phyloP scores from a whole-genome alignment of 768 basidiomycete genomes.

The Suillus lakei region DNA sequence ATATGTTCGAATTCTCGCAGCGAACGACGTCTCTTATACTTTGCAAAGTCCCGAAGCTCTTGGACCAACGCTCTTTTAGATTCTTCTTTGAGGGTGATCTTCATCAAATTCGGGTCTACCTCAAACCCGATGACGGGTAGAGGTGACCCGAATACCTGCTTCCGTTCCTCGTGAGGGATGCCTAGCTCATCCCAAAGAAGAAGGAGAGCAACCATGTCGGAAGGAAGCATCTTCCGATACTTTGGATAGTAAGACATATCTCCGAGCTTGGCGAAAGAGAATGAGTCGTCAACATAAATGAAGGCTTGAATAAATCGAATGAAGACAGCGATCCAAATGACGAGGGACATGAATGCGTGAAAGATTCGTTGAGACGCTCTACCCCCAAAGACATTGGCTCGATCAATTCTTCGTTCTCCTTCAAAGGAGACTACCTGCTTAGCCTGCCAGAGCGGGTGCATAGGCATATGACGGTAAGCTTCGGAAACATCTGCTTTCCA shows the following conservation, averaged over 20 bases:
- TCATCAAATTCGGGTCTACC: conserved; percentile 28
- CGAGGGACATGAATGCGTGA: too few species aligned
- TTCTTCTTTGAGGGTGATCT: conserved; percentile 8
- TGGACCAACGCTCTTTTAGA: background rate
- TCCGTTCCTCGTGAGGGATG: conserved; percentile 42
- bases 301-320: conserved; percentile 33
- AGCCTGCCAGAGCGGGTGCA: too few species aligned
- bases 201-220: conserved; percentile 24
- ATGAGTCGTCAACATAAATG: conserved; percentile 7
- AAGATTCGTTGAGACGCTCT: too few species aligned
- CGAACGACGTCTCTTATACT: too few species aligned
- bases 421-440: too few species aligned
- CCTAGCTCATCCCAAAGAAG: conserved; percentile 44
- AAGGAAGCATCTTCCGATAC: too few species aligned
- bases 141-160: conserved; percentile 39
- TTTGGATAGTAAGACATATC: background rate
- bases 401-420: too few species aligned
- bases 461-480: too few species aligned
- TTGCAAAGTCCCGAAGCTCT: background rate
- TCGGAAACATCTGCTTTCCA: too few species aligned
- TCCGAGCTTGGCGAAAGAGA: too few species aligned
- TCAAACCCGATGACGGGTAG: conserved; percentile 38
- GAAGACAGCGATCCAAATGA: too few species aligned
- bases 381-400: too few species aligned
- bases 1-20: conserved; percentile 38